These are phyloP conservation scores for Lasiosphaeris hirsuta DNA, from an alignment of 495 filamentous ascomycete genomes.

Conservation along the genomic window DNA sequence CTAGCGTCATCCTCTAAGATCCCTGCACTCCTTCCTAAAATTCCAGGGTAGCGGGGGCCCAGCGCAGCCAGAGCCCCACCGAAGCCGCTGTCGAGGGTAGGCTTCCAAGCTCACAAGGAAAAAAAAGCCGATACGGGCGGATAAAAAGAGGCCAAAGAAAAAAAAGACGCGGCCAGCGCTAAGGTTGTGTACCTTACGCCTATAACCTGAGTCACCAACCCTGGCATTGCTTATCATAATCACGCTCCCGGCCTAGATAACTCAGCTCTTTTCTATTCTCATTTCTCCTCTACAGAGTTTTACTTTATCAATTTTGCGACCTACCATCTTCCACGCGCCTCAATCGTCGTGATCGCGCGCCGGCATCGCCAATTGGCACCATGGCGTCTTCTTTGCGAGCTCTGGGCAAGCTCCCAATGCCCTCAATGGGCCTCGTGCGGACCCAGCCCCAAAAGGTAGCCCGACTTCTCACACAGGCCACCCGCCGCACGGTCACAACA, in stretches of 20 bases:
- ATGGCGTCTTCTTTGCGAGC: slow-evolving; percentile 35
- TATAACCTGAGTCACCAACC: neutral
- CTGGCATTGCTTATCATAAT: slow-evolving; percentile 9
- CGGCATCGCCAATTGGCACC: slow-evolving; percentile 28
- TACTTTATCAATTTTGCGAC: neutral
- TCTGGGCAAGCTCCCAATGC: slow-evolving; percentile 30
- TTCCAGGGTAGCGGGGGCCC: neutral
- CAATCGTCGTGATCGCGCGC: neutral
- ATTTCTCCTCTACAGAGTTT: neutral
- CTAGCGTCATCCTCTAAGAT: slow-evolving; percentile 6
- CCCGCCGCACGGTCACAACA: slow-evolving; percentile 22
- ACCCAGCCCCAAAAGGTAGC: slow-evolving; percentile 22
- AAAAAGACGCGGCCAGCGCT: slow-evolving; percentile 11
- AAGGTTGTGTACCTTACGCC: neutral
- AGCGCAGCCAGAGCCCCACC: neutral
- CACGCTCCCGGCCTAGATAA: neutral
- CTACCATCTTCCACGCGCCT: neutral
- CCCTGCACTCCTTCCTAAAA: neutral
- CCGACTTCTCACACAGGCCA: slow-evolving; percentile 24
- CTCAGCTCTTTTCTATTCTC: neutral
- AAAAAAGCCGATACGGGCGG: neutral
- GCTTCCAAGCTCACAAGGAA: neutral
- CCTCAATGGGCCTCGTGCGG: slow-evolving; percentile 22
- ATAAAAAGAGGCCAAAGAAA: slow-evolving; percentile 5
- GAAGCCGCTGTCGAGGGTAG: neutral